Evolutionary conservation across 768 basidiomycete species (phyloP).

Genomic region (Aureoboletus auriporus): DNA sequence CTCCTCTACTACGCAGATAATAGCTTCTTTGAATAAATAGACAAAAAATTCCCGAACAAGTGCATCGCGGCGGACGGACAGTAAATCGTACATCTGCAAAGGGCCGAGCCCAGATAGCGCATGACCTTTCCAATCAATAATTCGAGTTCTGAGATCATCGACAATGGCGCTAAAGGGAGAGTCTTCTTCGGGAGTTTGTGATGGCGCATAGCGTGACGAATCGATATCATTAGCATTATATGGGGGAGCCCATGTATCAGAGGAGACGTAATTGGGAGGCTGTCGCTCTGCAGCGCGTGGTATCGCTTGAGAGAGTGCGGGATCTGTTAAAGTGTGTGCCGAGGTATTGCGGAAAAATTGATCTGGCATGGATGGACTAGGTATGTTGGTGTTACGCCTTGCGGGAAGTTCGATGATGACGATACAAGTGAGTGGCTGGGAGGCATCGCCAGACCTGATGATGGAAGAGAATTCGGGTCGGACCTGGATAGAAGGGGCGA

Average conservation of each 20-base stretch:
- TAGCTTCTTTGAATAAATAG: constrained; percentile 95
- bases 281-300: constrained; percentile 15
- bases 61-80: constrained; percentile 84
- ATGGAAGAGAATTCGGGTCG: constrained; percentile 88
- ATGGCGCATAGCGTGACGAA: constrained; percentile 27
- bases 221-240: constrained; percentile 28
- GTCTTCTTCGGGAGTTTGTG: constrained; percentile 46
- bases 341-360: constrained; percentile 34
- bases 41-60: constrained; percentile 93
- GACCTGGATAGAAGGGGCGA: constrained; percentile 91
- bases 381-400: constrained; percentile 54
- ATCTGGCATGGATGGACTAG: constrained; percentile 52
- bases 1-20: constrained; percentile 98
- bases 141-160: constrained; percentile 83
- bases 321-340: constrained; percentile 19
- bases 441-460: constrained; percentile 60
- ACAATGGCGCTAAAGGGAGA: constrained; percentile 82
- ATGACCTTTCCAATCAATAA: constrained; percentile 96
- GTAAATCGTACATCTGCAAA: constrained; percentile 87
- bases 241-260: constrained; percentile 26
- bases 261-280: constrained; percentile 9
- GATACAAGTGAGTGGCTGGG: constrained; percentile 89
- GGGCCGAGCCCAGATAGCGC: constrained; percentile 85
- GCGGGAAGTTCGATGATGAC: constrained; percentile 90
- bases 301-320: constrained; percentile 12